phyloP scores from a whole-genome alignment of 352 stramenopile genomes.

The Pythium utonaiense region DNA sequence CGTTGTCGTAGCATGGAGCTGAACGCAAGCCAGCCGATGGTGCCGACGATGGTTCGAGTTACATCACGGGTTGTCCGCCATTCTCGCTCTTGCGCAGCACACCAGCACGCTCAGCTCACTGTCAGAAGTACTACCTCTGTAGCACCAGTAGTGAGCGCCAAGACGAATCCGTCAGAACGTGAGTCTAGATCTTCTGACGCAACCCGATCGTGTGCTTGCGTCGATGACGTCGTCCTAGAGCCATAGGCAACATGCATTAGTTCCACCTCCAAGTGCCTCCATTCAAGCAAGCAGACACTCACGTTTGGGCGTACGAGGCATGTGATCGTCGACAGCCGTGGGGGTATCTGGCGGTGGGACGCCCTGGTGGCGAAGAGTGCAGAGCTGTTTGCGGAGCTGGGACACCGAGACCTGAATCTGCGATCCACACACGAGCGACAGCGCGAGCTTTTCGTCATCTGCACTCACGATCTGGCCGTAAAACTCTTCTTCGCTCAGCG shows the following conservation, averaged over 20 bases:
- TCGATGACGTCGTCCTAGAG: slow-evolving; percentile 20
- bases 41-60: too few relatives aligned
- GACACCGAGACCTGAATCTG: slow-evolving; percentile 27
- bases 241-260: too few relatives aligned
- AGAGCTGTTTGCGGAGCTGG: slow-evolving; percentile 37
- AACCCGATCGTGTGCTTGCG: slow-evolving; percentile 26
- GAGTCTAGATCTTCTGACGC: slow-evolving; percentile 21
- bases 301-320: slow-evolving; percentile 18
- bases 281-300: background rate
- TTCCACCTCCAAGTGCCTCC: too few relatives aligned
- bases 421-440: slow-evolving; percentile 56
- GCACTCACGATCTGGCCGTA: slow-evolving; percentile 48
- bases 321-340: slow-evolving; percentile 1
- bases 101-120: too few relatives aligned
- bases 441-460: slow-evolving; percentile 28
- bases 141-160: too few relatives aligned
- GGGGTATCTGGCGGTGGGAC: background rate
- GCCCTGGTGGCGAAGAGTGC: slow-evolving; percentile 33
- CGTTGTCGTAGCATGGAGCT: too few relatives aligned
- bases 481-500: slow-evolving; percentile 57
- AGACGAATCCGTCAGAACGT: too few relatives aligned
- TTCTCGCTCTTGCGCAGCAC: too few relatives aligned
- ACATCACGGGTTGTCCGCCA: too few relatives aligned
- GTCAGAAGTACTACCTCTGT: too few relatives aligned
- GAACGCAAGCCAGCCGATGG: too few relatives aligned